Percentiles rank a stretch among this genome's conserved stretches.
phyloP scores from a whole-genome alignment of 129 eudicot species.

The Deinandra increscens region DNA sequence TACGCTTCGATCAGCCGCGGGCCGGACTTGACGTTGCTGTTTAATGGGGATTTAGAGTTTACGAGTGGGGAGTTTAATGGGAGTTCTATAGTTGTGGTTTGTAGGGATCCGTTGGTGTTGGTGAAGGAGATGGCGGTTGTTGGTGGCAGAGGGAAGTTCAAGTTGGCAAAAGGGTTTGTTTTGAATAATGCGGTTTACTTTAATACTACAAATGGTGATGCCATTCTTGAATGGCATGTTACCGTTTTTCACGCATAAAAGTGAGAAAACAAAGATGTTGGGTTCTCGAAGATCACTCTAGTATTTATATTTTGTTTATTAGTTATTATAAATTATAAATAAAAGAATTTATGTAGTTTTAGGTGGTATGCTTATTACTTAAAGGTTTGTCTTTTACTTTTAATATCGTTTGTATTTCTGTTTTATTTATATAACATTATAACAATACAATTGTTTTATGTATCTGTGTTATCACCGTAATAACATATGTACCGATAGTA shows the following conservation, averaged over 20 bases:
- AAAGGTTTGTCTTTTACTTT: too few species aligned
- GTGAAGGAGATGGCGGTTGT: constrained; percentile 52
- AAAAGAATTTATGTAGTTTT: too few species aligned
- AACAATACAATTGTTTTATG: too few species aligned
- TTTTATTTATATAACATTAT: too few species aligned
- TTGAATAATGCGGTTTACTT: constrained; percentile 20
- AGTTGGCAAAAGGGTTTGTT: constrained; percentile 47
- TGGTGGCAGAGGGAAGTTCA: constrained; percentile 51
- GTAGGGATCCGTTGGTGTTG: constrained; percentile 45
- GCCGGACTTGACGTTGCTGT: constrained; percentile 28
- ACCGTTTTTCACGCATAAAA: constrained; percentile 30
- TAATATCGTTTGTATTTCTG: too few species aligned
- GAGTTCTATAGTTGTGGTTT: constrained; percentile 46
- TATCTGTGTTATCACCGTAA: too few species aligned
- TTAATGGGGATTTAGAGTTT: constrained; percentile 45
- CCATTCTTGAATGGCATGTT: constrained; percentile 37
- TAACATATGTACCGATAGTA: too few species aligned
- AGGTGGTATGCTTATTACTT: too few species aligned
- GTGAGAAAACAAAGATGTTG: too few species aligned
- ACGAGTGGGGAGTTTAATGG: constrained; percentile 50
- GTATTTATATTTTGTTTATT: not conserved
- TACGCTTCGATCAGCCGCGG: constrained; percentile 43
- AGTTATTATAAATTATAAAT: too few species aligned
- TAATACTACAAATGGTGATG: constrained; percentile 29
- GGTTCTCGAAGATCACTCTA: not conserved